A percentile compares a stretch with the other conserved stretches of the same genome.
These are phyloP conservation scores for Tulasnella sp. DNA, from an alignment of 768 basidiomycete genomes.

Conservation along the genomic window DNA sequence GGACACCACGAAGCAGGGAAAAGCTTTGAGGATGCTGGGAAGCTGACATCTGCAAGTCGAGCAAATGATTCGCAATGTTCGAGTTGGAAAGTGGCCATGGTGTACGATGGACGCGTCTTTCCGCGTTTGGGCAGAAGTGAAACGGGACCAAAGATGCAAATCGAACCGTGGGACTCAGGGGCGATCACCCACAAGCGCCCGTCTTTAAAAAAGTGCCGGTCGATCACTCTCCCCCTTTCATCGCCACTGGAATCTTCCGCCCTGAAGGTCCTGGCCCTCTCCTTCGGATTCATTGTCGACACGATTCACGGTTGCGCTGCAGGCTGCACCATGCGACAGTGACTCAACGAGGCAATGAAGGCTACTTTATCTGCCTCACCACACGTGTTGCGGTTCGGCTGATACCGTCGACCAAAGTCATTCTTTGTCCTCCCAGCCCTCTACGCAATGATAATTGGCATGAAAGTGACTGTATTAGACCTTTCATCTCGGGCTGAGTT, in stretches of 20 bases:
- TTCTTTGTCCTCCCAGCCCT: neutral
- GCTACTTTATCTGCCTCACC: neutral
- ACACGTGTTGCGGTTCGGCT: neutral
- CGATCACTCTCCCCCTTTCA: neutral
- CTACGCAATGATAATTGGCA: neutral
- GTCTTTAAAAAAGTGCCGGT: neutral
- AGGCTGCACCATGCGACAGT: neutral
- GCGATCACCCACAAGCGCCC: neutral
- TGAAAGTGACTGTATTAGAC: neutral
- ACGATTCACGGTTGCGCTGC: neutral
- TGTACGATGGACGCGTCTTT: neutral
- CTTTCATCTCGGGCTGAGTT: neutral
- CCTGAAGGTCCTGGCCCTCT: neutral
- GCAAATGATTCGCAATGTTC: conserved; percentile 6
- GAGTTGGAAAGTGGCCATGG: neutral
- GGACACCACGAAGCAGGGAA: conserved; percentile 20
- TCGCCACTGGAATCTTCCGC: neutral
- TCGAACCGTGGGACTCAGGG: neutral
- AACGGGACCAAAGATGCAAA: neutral
- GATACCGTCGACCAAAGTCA: neutral
- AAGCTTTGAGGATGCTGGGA: conserved; percentile 1
- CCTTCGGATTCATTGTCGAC: neutral
- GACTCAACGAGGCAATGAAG: neutral
- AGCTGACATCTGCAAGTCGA: conserved; percentile 12
- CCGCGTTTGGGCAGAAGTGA: neutral